These are phyloP conservation scores for Mimosa pudica DNA, from an alignment of 306 rosid genomes.

Conservation along the genomic window DNA sequence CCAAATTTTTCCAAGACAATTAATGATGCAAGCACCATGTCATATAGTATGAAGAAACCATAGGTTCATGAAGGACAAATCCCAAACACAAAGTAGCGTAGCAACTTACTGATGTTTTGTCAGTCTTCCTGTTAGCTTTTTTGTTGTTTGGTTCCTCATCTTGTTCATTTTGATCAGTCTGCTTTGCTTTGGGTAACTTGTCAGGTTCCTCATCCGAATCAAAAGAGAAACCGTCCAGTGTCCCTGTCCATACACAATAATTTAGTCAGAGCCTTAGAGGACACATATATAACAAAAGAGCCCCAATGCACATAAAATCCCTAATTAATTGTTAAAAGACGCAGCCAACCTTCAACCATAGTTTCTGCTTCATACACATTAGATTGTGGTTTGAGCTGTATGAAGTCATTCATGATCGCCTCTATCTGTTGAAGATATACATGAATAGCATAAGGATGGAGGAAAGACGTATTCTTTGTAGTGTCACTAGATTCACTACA, in stretches of 20 bases:
- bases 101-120: constrained; percentile 69
- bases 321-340: constrained; percentile 21
- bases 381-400: constrained; percentile 83
- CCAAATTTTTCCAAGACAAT: constrained; percentile 27
- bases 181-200: constrained; percentile 59
- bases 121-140: constrained; percentile 58
- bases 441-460: constrained; percentile 10
- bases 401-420: constrained; percentile 91
- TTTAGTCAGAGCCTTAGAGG: constrained; percentile 17
- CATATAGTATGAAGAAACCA: neutral
- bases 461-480: constrained; percentile 16
- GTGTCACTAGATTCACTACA: neutral
- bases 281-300: constrained; percentile 7
- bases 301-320: constrained; percentile 29
- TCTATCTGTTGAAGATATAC: constrained; percentile 71
- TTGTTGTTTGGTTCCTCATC: constrained; percentile 57
- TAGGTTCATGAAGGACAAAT: constrained; percentile 23
- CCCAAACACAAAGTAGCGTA: constrained; percentile 17
- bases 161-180: constrained; percentile 57
- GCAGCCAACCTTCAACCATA: constrained; percentile 87
- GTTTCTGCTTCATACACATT: constrained; percentile 90
- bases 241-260: constrained; percentile 62
- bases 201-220: constrained; percentile 90
- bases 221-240: constrained; percentile 89
- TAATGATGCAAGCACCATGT: constrained; percentile 26